Evolutionary conservation across 2,329 filamentous ascomycete genomes (phyloP).

Genomic region (Talaromyces islandicus): DNA sequence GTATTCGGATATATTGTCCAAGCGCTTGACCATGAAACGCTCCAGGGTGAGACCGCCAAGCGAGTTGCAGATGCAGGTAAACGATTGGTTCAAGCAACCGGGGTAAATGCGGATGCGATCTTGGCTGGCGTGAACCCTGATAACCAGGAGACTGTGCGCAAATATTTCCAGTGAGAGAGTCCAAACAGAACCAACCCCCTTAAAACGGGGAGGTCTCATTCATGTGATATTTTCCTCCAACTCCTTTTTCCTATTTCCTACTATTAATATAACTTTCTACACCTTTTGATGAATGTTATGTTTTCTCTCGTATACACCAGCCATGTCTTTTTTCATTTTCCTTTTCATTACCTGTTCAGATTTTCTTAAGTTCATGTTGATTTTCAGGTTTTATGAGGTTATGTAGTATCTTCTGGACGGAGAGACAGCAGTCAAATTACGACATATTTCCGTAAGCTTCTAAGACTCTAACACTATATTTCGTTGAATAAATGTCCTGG

Average conservation of each 20-base stretch:
- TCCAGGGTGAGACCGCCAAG: constrained; percentile 75
- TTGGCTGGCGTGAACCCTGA: constrained; percentile 71
- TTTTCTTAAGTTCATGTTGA: neutral
- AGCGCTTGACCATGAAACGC: constrained; percentile 82
- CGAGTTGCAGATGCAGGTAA: constrained; percentile 75
- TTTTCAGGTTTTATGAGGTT: neutral
- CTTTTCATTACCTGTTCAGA: neutral
- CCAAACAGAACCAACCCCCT: neutral
- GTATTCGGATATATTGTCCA: constrained; percentile 81
- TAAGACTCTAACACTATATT: neutral
- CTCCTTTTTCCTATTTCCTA: neutral
- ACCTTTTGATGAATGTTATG: neutral
- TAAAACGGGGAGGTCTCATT: neutral
- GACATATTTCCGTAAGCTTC: neutral
- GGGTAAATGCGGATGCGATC: constrained; percentile 69
- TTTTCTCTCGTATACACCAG: neutral
- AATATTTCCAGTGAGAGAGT: constrained; percentile 64
- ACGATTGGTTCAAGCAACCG: constrained; percentile 65
- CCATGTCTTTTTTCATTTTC: neutral
- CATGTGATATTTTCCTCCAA: neutral
- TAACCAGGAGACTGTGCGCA: constrained; percentile 71
- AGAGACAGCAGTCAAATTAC: neutral
- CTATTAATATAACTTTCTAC: neutral
- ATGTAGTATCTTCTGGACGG: neutral
- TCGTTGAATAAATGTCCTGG: neutral